Evolutionary conservation across 2,329 filamentous ascomycete genomes (phyloP).

Genomic region (Aspergillus costaricaensis): DNA sequence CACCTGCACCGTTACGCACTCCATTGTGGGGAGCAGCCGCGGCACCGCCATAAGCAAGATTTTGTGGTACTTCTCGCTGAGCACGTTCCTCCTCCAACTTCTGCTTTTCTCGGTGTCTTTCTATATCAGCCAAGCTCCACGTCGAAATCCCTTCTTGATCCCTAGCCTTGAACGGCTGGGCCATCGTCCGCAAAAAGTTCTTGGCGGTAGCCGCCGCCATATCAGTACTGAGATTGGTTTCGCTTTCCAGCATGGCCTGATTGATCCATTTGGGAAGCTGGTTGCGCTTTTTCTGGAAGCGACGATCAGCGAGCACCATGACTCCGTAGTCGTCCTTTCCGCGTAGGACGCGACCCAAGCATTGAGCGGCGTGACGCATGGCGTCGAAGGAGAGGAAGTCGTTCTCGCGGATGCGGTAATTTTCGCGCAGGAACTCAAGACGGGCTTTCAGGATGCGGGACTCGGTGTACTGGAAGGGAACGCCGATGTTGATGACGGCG

Average conservation of each 20-base stretch:
- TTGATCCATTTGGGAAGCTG: constrained; percentile 98
- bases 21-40: constrained; percentile 19
- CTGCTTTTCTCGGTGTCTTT: constrained; percentile 67
- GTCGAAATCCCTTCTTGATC: constrained; percentile 92
- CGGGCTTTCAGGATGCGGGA: constrained; percentile 94
- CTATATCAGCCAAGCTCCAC: constrained; percentile 80
- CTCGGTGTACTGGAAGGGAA: constrained; percentile 98
- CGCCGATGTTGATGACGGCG: constrained; percentile 92
- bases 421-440: constrained; percentile 94
- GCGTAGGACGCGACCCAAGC: constrained; percentile 86
- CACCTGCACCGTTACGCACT: constrained; percentile 20
- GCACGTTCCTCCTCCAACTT: constrained; percentile 71
- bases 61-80: constrained; percentile 53
- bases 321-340: constrained; percentile 99
- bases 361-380: constrained; percentile 98
- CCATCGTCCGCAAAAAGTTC: constrained; percentile 87
- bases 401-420: constrained; percentile 93
- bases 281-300: constrained; percentile 85
- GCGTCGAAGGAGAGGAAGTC: constrained; percentile 98
- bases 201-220: constrained; percentile 90
- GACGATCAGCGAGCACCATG: constrained; percentile 94
- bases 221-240: constrained; percentile 89
- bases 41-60: constrained; percentile 25
- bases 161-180: constrained; percentile 77
- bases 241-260: constrained; percentile 79